Evolutionary conservation across 352 stramenopile genomes (phyloP).

Genomic region (Phytophthora sp.): DNA sequence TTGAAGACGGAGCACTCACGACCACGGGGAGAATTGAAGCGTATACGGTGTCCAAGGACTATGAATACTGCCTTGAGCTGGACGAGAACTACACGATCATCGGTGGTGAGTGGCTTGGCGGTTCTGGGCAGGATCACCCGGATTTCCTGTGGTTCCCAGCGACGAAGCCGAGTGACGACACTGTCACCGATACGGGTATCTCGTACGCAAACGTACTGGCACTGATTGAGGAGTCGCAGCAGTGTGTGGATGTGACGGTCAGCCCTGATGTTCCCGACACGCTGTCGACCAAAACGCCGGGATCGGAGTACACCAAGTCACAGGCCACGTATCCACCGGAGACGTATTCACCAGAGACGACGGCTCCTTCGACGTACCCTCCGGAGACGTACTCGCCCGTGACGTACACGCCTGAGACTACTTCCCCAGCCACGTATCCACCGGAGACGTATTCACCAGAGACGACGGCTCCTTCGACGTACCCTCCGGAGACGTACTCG

Average conservation of each 20-base stretch:
- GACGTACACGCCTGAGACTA: conserved; percentile 15
- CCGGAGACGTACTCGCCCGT: conserved; percentile 4
- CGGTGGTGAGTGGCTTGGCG: conserved; percentile 48
- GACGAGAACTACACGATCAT: conserved; percentile 50
- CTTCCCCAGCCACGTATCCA: background rate
- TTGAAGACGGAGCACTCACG: conserved; percentile 50
- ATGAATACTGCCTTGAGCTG: conserved; percentile 52
- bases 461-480: background rate
- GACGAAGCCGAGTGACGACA: conserved; percentile 29
- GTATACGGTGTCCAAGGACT: conserved; percentile 44
- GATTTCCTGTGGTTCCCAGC: conserved; percentile 53
- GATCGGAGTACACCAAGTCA: conserved; percentile 23
- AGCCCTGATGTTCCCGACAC: conserved; percentile 19
- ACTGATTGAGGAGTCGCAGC: conserved; percentile 21
- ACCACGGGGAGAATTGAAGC: conserved; percentile 28
- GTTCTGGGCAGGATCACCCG: conserved; percentile 35
- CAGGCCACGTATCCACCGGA: conserved; percentile 14
- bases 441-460: no score
- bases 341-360: conserved; percentile 20
- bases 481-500: no score
- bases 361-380: background rate
- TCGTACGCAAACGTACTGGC: conserved; percentile 26
- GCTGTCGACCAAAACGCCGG: conserved; percentile 22
- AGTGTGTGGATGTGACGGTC: conserved; percentile 30
- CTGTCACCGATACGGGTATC: conserved; percentile 33